Percentiles rank a stretch among this genome's conserved stretches.
These are phyloP conservation scores for Aquilaria yunnanensis DNA, from an alignment of 345 rosid species.

Conservation along the genomic window DNA sequence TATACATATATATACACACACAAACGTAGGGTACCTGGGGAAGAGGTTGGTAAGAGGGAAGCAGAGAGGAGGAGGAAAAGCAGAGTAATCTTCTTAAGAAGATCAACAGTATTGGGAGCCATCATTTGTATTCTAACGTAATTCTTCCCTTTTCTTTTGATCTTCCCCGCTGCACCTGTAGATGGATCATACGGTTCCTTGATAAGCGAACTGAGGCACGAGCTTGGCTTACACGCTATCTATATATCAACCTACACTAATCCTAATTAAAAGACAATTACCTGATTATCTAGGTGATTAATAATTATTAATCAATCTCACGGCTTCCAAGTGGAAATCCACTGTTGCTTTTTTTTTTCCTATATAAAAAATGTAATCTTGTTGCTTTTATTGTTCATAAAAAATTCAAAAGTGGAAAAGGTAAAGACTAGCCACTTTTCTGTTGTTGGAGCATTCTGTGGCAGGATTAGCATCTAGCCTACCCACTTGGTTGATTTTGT, in stretches of 20 bases:
- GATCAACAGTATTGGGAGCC: not conserved
- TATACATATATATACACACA: not conserved
- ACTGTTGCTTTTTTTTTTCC: not conserved
- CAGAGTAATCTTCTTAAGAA: constrained; percentile 10
- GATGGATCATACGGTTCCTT: not conserved
- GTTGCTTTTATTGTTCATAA: not conserved
- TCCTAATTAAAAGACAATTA: too few species aligned
- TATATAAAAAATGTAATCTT: constrained; percentile 6
- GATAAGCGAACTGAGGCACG: not conserved
- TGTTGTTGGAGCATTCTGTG: constrained; percentile 15
- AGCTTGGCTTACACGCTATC: not conserved
- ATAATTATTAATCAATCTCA: not conserved
- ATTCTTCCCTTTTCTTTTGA: not conserved
- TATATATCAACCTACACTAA: constrained; percentile 3
- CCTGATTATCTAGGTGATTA: too few species aligned
- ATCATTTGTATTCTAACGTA: not conserved
- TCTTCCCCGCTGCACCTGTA: not conserved
- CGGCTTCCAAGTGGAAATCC: not conserved
- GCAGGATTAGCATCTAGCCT: constrained; percentile 7
- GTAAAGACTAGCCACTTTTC: constrained; percentile 14
- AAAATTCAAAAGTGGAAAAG: constrained; percentile 9
- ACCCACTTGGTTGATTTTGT: constrained; percentile 7
- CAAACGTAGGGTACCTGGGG: not conserved
- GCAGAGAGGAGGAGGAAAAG: constrained; percentile 12
- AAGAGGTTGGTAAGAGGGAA: constrained; percentile 10